These are phyloP conservation scores for Tetrapisispora taiwanensis DNA, from an alignment of 805 yeast species.

Conservation along the genomic window DNA sequence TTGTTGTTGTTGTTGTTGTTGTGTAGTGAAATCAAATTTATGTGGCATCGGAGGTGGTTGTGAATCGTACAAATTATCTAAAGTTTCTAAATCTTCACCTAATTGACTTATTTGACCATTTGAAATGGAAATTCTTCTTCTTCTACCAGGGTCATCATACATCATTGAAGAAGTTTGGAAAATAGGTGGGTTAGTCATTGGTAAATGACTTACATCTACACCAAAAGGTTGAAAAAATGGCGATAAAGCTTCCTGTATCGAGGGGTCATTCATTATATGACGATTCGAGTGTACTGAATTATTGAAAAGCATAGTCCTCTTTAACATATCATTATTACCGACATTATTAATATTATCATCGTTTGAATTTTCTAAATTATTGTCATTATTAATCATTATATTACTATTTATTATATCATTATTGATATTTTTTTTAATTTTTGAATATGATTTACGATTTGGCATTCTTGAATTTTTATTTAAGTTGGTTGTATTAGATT, in stretches of 20 bases:
- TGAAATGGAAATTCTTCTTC: conserved; percentile 66
- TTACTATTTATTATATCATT: background rate
- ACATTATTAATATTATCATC: background rate
- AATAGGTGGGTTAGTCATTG: conserved; percentile 37
- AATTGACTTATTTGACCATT: conserved; percentile 81
- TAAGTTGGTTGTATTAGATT: too few species aligned
- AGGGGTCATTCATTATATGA: conserved; percentile 24
- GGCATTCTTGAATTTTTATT: background rate
- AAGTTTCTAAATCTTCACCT: conserved; percentile 32
- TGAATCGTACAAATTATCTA: conserved; percentile 30
- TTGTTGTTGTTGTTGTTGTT: conserved; percentile 4
- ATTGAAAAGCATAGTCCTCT: background rate
- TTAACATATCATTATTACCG: background rate
- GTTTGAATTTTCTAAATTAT: background rate
- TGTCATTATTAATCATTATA: background rate
- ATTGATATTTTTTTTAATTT: background rate
- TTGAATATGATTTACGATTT: background rate
- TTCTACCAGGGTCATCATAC: conserved; percentile 16
- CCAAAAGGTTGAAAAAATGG: conserved; percentile 37
- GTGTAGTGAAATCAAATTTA: conserved; percentile 23
- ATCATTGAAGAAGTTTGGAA: conserved; percentile 32
- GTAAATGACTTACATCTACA: conserved; percentile 35
- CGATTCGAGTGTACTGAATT: conserved; percentile 10
- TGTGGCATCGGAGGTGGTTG: conserved; percentile 24
- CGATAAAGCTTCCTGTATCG: conserved; percentile 31